phyloP scores from a whole-genome alignment of 257 asterid genomes.

The Solanum clarkiae region DNA sequence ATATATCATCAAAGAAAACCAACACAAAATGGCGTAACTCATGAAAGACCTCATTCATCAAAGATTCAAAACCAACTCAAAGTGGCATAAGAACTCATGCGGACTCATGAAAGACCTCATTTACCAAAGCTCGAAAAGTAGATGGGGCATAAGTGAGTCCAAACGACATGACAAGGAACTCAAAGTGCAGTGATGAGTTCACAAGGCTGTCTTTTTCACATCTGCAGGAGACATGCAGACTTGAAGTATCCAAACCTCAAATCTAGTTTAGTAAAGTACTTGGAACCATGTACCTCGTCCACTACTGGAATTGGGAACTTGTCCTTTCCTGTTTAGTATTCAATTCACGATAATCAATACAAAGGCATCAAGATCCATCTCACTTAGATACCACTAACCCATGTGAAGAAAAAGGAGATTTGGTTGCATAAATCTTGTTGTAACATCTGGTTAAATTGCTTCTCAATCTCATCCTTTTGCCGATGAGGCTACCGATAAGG shows the following conservation, averaged over 20 bases:
- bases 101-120: too few relatives aligned
- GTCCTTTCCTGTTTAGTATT: not conserved
- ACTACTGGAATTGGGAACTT: too few relatives aligned
- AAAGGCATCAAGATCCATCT: not conserved
- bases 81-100: not conserved
- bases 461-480: not conserved
- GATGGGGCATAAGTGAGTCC: not conserved
- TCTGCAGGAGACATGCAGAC: not conserved
- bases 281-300: not conserved
- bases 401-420: not conserved
- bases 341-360: not conserved
- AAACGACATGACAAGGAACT: not conserved
- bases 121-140: too few relatives aligned
- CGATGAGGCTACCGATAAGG: not conserved
- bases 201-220: not conserved
- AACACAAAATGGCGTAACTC: too few relatives aligned
- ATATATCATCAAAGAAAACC: too few relatives aligned
- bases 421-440: not conserved
- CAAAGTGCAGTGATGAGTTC: not conserved
- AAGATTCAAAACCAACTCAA: not conserved
- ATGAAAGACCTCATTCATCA: too few relatives aligned
- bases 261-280: not conserved
- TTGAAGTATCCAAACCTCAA: not conserved
- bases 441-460: not conserved
- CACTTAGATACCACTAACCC: not conserved